These are phyloP conservation scores for Ascochyta koolunga DNA, from an alignment of 2,329 filamentous ascomycete species.

Conservation along the genomic window DNA sequence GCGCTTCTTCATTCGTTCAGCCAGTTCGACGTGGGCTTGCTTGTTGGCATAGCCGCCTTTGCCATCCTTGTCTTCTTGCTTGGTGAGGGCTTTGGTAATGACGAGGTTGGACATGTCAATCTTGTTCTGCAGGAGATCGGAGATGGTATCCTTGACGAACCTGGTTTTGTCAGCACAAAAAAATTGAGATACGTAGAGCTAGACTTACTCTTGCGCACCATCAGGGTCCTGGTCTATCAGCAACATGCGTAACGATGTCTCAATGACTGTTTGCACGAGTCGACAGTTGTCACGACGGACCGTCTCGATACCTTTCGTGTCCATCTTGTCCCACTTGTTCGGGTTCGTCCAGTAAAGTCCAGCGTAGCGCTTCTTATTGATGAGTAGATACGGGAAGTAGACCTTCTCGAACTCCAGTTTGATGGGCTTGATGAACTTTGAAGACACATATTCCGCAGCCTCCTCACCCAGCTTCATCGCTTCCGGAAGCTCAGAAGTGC, in stretches of 20 bases:
- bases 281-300: conserved; percentile 96
- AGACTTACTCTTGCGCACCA: conserved; percentile 86
- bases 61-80: conserved; percentile 54
- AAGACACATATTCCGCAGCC: conserved; percentile 84
- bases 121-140: conserved; percentile 94
- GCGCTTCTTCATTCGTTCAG: conserved; percentile 94
- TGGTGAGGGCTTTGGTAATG: conserved; percentile 95
- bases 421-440: conserved; percentile 94
- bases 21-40: conserved; percentile 94
- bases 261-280: conserved; percentile 94
- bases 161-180: conserved; percentile 53
- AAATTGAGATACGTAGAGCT: background rate
- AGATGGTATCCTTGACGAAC: conserved; percentile 95
- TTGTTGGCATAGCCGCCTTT: conserved; percentile 75
- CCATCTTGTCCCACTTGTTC: conserved; percentile 98
- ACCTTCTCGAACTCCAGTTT: conserved; percentile 99
- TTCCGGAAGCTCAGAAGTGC: conserved; percentile 81
- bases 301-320: conserved; percentile 98
- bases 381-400: conserved; percentile 95
- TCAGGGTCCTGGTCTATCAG: conserved; percentile 90
- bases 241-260: conserved; percentile 94
- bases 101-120: conserved; percentile 99
- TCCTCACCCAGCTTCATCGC: conserved; percentile 97
- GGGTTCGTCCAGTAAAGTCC: conserved; percentile 97
- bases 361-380: conserved; percentile 99